Conservation (phyloP, 176 grass and related monocot species). For the Paspalum vaginatum region DNA sequence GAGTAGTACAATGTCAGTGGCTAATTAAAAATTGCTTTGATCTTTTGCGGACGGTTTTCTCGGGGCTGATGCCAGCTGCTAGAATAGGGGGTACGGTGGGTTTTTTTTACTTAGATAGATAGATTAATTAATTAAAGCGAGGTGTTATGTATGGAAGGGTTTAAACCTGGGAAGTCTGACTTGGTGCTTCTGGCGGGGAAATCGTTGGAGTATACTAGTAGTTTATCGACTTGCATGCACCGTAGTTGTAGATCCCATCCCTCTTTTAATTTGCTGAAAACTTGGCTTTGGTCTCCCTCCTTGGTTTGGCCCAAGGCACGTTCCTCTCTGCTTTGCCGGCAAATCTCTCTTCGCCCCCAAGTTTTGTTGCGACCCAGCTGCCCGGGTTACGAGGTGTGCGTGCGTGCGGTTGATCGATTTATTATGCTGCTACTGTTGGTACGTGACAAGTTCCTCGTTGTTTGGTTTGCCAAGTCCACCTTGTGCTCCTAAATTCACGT, state of each 20-base stretch:
- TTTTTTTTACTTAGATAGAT: constrained; percentile 18
- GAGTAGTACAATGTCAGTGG: constrained; percentile 3
- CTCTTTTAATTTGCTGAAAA: constrained; percentile 46
- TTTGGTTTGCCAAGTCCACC: constrained; percentile 19
- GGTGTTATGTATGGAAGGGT: neutral
- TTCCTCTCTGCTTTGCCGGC: constrained; percentile 43
- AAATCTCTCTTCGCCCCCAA: neutral
- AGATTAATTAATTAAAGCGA: constrained; percentile 28
- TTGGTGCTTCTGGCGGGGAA: constrained; percentile 10
- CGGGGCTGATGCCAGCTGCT: constrained; percentile 44
- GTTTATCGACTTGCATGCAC: too few relatives aligned
- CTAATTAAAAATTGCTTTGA: constrained; percentile 10
- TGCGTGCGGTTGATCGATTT: neutral
- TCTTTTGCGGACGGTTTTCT: constrained; percentile 39
- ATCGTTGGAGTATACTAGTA: neutral
- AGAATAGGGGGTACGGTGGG: too few relatives aligned
- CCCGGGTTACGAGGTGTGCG: constrained; percentile 3
- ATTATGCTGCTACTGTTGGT: neutral
- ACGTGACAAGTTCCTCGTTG: constrained; percentile 7
- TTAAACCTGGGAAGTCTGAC: constrained; percentile 34
- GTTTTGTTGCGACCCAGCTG: constrained; percentile 23
- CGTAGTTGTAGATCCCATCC: constrained; percentile 6
- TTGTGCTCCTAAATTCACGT: neutral
- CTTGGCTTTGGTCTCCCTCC: constrained; percentile 57
- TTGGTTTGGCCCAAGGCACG: constrained; percentile 29